Conservation (phyloP, 192 early-diverging fungal genomes). For the Chytriomyces hyalinus region DNA sequence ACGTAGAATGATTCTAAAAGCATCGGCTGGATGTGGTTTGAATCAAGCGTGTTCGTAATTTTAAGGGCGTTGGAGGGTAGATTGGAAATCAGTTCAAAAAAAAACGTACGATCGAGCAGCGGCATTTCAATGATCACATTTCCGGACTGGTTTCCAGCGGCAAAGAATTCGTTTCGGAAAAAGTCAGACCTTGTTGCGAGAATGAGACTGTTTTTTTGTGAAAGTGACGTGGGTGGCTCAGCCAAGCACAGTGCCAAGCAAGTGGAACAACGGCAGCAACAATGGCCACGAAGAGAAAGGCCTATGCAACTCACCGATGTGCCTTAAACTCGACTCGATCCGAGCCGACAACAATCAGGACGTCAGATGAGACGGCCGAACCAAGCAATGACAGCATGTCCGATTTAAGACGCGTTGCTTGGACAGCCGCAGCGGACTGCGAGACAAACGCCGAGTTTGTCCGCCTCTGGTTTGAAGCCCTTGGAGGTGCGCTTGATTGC, state of each 20-base stretch:
- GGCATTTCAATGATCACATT: constrained; percentile 15
- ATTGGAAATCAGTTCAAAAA: neutral
- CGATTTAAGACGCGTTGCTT: constrained; percentile 11
- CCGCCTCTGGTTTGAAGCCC: neutral
- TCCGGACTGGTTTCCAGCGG: neutral
- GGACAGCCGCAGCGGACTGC: neutral
- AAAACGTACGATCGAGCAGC: constrained; percentile 24
- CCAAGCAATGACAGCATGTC: constrained; percentile 25
- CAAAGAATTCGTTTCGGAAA: constrained; percentile 12
- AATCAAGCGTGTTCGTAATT: neutral
- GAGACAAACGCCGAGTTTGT: neutral
- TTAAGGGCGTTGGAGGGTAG: neutral
- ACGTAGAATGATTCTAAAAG: constrained; percentile 33
- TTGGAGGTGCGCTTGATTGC: neutral
- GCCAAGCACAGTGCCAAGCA: too few species aligned
- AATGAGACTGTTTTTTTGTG: constrained; percentile 16
- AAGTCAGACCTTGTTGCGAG: constrained; percentile 29
- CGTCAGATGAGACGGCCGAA: constrained; percentile 1
- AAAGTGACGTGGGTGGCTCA: neutral
- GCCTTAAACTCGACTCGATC: constrained; percentile 31
- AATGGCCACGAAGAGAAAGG: neutral
- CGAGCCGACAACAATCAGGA: constrained; percentile 26
- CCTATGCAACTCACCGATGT: constrained; percentile 26
- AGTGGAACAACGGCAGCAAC: too few species aligned
- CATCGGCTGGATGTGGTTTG: constrained; percentile 17